A percentile compares a stretch with the other conserved stretches of the same genome.
These are phyloP conservation scores for Leccinum imitatum DNA, from an alignment of 768 basidiomycete species.

Conservation along the genomic window DNA sequence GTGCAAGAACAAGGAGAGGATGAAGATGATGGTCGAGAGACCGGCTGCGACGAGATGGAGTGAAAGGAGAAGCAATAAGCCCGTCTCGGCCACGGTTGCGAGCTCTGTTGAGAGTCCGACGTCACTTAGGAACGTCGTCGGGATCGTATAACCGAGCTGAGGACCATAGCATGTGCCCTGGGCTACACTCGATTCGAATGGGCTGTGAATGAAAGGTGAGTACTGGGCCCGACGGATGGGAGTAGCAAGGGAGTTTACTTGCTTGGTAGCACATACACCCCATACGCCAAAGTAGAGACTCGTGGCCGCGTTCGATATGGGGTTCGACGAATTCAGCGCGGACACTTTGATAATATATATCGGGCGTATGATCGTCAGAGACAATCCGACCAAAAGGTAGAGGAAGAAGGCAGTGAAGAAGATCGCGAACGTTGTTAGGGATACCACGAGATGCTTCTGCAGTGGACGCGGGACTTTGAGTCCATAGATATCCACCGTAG, in stretches of 20 bases:
- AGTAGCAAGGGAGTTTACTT: background rate
- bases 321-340: conserved; percentile 30
- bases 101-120: conserved; percentile 47
- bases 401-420: conserved; percentile 68
- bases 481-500: conserved; percentile 19
- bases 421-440: conserved; percentile 45
- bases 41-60: conserved; percentile 68
- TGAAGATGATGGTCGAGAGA: conserved; percentile 52
- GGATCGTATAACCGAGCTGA: conserved; percentile 67
- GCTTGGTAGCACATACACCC: conserved; percentile 75
- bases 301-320: conserved; percentile 53
- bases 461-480: conserved; percentile 36
- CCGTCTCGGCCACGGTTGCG: conserved; percentile 47
- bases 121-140: conserved; percentile 39
- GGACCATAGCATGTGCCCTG: conserved; percentile 57
- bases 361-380: conserved; percentile 69
- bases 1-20: conserved; percentile 58
- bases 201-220: conserved; percentile 7
- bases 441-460: conserved; percentile 46
- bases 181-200: background rate
- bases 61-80: conserved; percentile 54
- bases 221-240: too few relatives aligned
- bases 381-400: conserved; percentile 72
- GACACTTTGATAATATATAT: conserved; percentile 59
- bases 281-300: conserved; percentile 76